Evolutionary conservation across 1,139 yeast species (phyloP).

Genomic region (Taiozyma onychis): DNA sequence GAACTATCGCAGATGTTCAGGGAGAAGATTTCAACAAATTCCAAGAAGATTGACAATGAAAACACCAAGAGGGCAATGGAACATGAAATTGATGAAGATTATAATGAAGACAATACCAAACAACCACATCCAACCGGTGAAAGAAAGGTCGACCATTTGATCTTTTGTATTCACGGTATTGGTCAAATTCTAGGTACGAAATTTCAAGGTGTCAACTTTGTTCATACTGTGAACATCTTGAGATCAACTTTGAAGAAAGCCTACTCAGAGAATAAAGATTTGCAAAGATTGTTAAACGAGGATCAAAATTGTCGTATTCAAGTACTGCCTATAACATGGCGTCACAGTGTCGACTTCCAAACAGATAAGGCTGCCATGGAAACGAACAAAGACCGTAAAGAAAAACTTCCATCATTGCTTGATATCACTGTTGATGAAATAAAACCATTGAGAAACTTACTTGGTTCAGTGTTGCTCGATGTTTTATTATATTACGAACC

Average conservation of each 20-base stretch:
- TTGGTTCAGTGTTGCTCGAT: slow-evolving; percentile 86
- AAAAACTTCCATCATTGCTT: slow-evolving; percentile 51
- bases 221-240: slow-evolving; percentile 74
- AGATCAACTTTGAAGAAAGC: slow-evolving; percentile 59
- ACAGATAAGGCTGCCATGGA: slow-evolving; percentile 33
- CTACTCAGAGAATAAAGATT: slow-evolving; percentile 40
- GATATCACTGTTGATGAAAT: slow-evolving; percentile 82
- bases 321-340: slow-evolving; percentile 74
- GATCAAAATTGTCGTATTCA: slow-evolving; percentile 58
- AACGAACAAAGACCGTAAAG: slow-evolving; percentile 22
- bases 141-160: slow-evolving; percentile 69
- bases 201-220: slow-evolving; percentile 78
- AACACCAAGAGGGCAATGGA: slow-evolving; percentile 31
- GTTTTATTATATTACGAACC: slow-evolving; percentile 83
- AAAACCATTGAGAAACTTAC: slow-evolving; percentile 64
- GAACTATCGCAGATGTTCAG: slow-evolving; percentile 21
- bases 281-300: slow-evolving; percentile 32
- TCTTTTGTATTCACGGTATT: slow-evolving; percentile 87
- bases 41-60: slow-evolving; percentile 22
- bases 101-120: slow-evolving; percentile 27
- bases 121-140: slow-evolving; percentile 21
- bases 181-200: slow-evolving; percentile 84
- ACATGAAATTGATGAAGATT: slow-evolving; percentile 48
- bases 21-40: slow-evolving; percentile 13
- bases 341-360: slow-evolving; percentile 61